Evolutionary conservation across 164 flowering plant genomes (phyloP), one percentile per base, ranked within the genome.

Genomic region (Dillenia suffruticosa): DNA sequence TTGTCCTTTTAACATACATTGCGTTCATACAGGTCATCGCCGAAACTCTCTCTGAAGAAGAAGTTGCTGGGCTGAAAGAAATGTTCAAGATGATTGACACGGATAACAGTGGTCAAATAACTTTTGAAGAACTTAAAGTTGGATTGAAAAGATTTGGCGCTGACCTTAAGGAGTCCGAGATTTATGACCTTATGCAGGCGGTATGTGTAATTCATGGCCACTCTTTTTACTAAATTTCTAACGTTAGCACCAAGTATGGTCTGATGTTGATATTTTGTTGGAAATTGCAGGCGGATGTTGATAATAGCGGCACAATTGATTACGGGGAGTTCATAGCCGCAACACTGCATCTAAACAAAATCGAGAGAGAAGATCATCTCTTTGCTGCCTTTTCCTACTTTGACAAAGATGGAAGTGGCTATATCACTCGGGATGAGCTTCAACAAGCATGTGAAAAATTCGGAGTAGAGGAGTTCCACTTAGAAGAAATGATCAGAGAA

Each of bases 81-180:
- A 90, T 87, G 91, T 93, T 91, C 75, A 87, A 84, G 73, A 81
- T 81, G 83, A 86, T 93, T 56, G 97, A 93, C 66, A 73, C 94
- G 9, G 94, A 91, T 59, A 79, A 79, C 60, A 93, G 97, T 73
- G 98, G 97, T 40, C 85, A 87, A 58, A 93, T 93, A 62, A 87
- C 95, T 26, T 84, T 71, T 61, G 97, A 90, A 65, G 98, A 93
- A 66, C 96, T 93, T 49, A 91, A 84, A 67, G 79, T 52, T 43
- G 97, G 97, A 15, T 65, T 93, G 59, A 75, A 78, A 70, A 84
- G 74, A 80, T 85, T 80, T 24, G 97, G 97, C 13, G 90, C 95
- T 17, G 84, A 82, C 74, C 87, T 94, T 19, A 72, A 76, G 32
- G 95, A 94, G 61, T 78, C 90, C 15, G 96, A 94, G 68, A 86